Evolutionary conservation across 2,329 filamentous ascomycete species (phyloP), one percentile per base, ranked within the genome.

Genomic region (Mollisiaceae sp.): DNA sequence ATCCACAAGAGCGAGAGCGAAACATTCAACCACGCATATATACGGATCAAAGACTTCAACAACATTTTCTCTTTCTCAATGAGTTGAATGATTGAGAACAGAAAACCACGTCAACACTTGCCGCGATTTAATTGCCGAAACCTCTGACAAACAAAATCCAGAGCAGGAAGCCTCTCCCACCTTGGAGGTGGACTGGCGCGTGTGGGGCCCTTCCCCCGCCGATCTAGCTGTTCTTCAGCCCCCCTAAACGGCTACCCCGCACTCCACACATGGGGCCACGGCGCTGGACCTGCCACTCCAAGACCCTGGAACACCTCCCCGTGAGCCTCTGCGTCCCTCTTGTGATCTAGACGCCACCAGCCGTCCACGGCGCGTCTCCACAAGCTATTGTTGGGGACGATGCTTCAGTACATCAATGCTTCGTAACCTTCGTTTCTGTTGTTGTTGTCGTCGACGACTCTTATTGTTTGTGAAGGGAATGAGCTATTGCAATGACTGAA

Each of bases 221-320:
- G 39, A 38, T 57, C 36, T 32, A 6, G 27, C 3, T 32, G 27
- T 6, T 32, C 27, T 32, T 32, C 55, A n/a, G 24, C 22, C 50
- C 38, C 60, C 60, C 50, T 36, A 18, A 62, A 47, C 32, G 8
- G 22, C 50, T 62, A 62, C 60, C 60, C 60, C 60, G 60, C 60
- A 62, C 43, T 35, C 59, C 27, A 14, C 12, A 27, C 12, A 54
- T 11, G 50, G 24, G 45, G 20, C 43, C n/a, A 38, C 43, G 32
- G 41, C 24, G 50, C 11, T 41, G 47, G 27, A 55, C 35, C 36
- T 38, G 20, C 36, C 52, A 22, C 27, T 38, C 43, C 27, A 50
- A 54, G 54, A 62, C 60, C 60, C 52, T 62, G 60, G 11, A 62
- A 57, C n/a, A 6, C 60, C 60, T 62, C 60, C 60, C 60, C 60